Base-by-base conservation (phyloP, 169 alveolate genomes). In the Plasmodium relictum region DNA sequence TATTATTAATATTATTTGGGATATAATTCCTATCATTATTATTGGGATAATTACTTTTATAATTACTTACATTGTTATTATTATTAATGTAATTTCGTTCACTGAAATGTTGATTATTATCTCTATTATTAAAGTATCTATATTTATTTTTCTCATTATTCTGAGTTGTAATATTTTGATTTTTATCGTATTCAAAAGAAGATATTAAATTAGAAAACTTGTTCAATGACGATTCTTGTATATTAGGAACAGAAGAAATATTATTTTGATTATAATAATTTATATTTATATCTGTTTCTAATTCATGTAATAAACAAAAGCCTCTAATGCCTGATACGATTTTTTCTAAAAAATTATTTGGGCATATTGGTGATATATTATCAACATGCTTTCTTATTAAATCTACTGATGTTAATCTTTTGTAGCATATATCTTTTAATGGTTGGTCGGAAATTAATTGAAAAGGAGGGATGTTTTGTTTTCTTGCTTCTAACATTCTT, bases 391-490 rank as follows among this genome's bases (percentile, higher is more conserved):
- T 85, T 45, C 92, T 54, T 26, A 85, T 85, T 48, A 85, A 37
- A 42, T 69, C 73, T 1, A 85, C 92, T 3, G 62, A 20, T 10
- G 87, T 70, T 37, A 85, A 50, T 85, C 92, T 70, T 61, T 70
- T 85, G 37, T 70, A 14, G 20, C 92, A 85, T 39, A 85, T 85
- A 37, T 85, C 92, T 52, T 85, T 85, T 85, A 85, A 70, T 10
- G 92, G 92, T 37, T 85, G 72, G 48, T 85, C 92, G 0, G 92
- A 85, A 0, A 85, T 85, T 70, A 85, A 56, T 50, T 85, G 92
- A 85, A 85, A 85, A 62, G 92, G 92, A 3, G 92, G 92, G 16
- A 85, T 85, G 26, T 85, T 85, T 52, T 85, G 92, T 70, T 58
- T 70, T 22, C 92, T 69, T 31, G 92, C 92, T 85, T 85, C 92